Conservation (phyloP, 768 basidiomycete species). For the Suillus bovinus region DNA sequence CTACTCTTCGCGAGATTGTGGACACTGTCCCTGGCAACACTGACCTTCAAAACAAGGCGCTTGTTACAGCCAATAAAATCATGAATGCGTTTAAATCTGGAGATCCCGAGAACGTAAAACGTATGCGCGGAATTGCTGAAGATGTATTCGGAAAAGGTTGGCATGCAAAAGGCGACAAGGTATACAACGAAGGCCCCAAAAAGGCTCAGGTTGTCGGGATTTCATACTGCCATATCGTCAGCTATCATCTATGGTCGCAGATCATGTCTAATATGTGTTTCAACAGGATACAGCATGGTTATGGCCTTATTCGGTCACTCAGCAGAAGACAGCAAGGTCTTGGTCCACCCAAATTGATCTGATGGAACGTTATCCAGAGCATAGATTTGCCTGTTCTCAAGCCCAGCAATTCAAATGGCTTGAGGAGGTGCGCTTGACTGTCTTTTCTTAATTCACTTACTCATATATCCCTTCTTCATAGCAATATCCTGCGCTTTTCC, state of each 20-base stretch:
- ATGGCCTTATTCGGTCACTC: slow-evolving; percentile 95
- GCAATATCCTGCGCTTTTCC: slow-evolving; percentile 84
- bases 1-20: slow-evolving; percentile 70
- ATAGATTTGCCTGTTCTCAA: slow-evolving; percentile 84
- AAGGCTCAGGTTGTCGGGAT: slow-evolving; percentile 79
- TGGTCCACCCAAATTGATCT: slow-evolving; percentile 98
- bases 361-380: slow-evolving; percentile 96
- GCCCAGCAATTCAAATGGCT: slow-evolving; percentile 98
- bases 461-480: slow-evolving; percentile 19
- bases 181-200: slow-evolving; percentile 67
- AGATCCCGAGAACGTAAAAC: slow-evolving; percentile 53
- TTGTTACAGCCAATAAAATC: slow-evolving; percentile 77
- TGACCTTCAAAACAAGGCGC: slow-evolving; percentile 77
- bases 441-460: neutral
- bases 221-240: slow-evolving; percentile 36
- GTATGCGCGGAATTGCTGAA: slow-evolving; percentile 73
- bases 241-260: slow-evolving; percentile 1
- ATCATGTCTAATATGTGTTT: neutral
- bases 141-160: slow-evolving; percentile 83
- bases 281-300: slow-evolving; percentile 47
- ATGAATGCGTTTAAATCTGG: slow-evolving; percentile 83
- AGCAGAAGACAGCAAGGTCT: slow-evolving; percentile 95
- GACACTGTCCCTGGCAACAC: slow-evolving; percentile 79
- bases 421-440: slow-evolving; percentile 57
- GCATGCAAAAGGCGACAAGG: slow-evolving; percentile 68